These are phyloP conservation scores for Stentor coeruleus DNA, from an alignment of 73 alveolate species.

Conservation along the genomic window DNA sequence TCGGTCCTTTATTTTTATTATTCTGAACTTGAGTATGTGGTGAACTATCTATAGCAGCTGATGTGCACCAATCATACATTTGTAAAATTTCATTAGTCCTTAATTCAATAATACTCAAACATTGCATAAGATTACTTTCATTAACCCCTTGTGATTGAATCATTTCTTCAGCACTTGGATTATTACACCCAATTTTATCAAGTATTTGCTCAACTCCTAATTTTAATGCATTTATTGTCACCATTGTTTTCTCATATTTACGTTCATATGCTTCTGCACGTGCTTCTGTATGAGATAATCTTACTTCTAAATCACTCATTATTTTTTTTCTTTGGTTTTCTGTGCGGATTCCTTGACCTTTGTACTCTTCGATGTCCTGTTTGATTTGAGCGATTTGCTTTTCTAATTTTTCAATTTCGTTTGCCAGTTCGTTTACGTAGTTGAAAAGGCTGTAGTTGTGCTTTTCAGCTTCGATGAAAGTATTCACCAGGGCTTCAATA, in stretches of 20 bases:
- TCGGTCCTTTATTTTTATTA: neutral
- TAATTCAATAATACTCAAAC: slow-evolving; percentile 58
- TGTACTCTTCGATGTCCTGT: slow-evolving; percentile 48
- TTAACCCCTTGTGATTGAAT: slow-evolving; percentile 56
- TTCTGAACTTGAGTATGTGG: neutral
- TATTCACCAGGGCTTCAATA: slow-evolving; percentile 67
- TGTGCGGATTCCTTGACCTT: slow-evolving; percentile 45
- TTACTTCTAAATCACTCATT: slow-evolving; percentile 52
- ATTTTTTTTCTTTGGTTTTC: slow-evolving; percentile 46
- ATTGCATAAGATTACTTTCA: slow-evolving; percentile 65
- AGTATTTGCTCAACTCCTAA: slow-evolving; percentile 57
- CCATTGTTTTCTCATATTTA: slow-evolving; percentile 65
- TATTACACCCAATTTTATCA: slow-evolving; percentile 63
- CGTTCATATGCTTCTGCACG: slow-evolving; percentile 74
- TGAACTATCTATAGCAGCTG: neutral
- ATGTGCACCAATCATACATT: slow-evolving; percentile 57
- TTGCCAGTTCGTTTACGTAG: slow-evolving; percentile 73
- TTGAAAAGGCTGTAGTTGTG: slow-evolving; percentile 55
- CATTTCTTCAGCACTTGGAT: slow-evolving; percentile 43
- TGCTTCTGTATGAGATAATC: slow-evolving; percentile 54
- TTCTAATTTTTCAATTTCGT: slow-evolving; percentile 80
- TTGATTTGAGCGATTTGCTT: slow-evolving; percentile 62
- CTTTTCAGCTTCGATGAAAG: slow-evolving; percentile 76
- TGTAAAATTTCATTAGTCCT: slow-evolving; percentile 66
- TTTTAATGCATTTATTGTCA: slow-evolving; percentile 64